A percentile compares a stretch with the other conserved stretches of the same genome.
These are phyloP conservation scores for Solanum etuberosum DNA, from an alignment of 257 asterid species.

Conservation along the genomic window DNA sequence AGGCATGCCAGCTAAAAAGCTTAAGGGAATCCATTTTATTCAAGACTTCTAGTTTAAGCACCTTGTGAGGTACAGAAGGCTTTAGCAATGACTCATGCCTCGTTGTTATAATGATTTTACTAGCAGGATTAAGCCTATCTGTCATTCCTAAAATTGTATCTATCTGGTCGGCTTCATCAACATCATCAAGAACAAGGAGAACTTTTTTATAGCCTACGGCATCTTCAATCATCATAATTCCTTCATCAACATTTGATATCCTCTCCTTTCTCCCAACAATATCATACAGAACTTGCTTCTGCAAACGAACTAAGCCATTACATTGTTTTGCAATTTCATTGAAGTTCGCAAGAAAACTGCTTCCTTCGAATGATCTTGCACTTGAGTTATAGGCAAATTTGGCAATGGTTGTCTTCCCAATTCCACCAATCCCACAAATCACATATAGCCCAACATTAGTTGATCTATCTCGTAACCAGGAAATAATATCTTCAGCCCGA, in stretches of 20 bases:
- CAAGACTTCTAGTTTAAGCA: neutral
- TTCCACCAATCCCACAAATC: constrained; percentile 15
- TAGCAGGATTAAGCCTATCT: constrained; percentile 3
- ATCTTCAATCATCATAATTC: constrained; percentile 3
- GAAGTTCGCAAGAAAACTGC: constrained; percentile 11
- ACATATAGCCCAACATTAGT: neutral
- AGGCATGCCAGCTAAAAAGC: neutral
- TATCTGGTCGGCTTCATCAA: constrained; percentile 11
- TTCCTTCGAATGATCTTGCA: constrained; percentile 3
- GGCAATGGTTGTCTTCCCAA: constrained; percentile 17
- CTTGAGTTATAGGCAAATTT: neutral
- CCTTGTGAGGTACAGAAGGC: neutral
- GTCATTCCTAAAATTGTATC: neutral
- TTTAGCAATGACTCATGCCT: neutral
- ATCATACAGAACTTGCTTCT: constrained; percentile 5
- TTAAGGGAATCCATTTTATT: neutral
- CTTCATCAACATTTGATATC: constrained; percentile 3
- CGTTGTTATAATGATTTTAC: constrained; percentile 7
- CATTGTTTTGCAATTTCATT: constrained; percentile 3
- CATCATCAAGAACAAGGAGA: constrained; percentile 14
- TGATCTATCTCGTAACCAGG: neutral
- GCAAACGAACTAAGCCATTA: constrained; percentile 6
- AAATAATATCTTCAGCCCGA: neutral
- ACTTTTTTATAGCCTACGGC: neutral
- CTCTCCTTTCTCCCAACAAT: neutral